A percentile compares a stretch with the other conserved stretches of the same genome.
Conservation (phyloP, 345 rosid genomes). For the Salix dunnii region DNA sequence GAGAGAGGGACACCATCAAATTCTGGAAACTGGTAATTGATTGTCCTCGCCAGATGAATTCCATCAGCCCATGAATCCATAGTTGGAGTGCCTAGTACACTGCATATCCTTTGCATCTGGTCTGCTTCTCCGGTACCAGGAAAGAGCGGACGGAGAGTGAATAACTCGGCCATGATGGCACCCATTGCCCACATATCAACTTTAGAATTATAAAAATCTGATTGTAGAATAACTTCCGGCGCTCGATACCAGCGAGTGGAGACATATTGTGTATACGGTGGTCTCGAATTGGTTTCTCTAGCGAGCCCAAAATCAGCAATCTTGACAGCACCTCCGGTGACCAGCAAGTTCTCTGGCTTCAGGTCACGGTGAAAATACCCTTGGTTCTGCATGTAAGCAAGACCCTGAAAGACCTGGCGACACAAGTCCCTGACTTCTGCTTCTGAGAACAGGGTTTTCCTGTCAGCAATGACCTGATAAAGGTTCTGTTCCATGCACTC, state of each 20-base stretch:
- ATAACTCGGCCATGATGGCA: slow-evolving; percentile 88
- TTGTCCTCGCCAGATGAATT: slow-evolving; percentile 67
- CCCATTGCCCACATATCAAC: slow-evolving; percentile 99
- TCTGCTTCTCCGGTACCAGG: slow-evolving; percentile 94
- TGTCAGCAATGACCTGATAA: slow-evolving; percentile 86
- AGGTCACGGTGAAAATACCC: slow-evolving; percentile 98
- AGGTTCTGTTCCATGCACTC: slow-evolving; percentile 94
- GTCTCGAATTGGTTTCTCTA: slow-evolving; percentile 74
- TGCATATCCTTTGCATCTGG: slow-evolving; percentile 89
- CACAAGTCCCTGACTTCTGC: slow-evolving; percentile 82
- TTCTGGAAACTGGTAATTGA: slow-evolving; percentile 82
- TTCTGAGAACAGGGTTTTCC: slow-evolving; percentile 65
- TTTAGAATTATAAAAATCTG: slow-evolving; percentile 64
- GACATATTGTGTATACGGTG: slow-evolving; percentile 89
- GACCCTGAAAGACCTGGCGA: slow-evolving; percentile 95
- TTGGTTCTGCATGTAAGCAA: slow-evolving; percentile 82
- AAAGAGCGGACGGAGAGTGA: slow-evolving; percentile 76
- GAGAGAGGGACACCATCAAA: slow-evolving; percentile 53
- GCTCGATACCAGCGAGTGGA: slow-evolving; percentile 98
- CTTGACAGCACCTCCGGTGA: slow-evolving; percentile 67
- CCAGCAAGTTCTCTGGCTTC: slow-evolving; percentile 92
- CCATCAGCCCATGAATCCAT: slow-evolving; percentile 79
- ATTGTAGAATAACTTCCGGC: slow-evolving; percentile 94
- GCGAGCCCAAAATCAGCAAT: slow-evolving; percentile 99
- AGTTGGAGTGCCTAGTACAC: slow-evolving; percentile 79